phyloP scores from a whole-genome alignment of 1,284 basidiomycete species.

The Sporisorium graminicola region DNA sequence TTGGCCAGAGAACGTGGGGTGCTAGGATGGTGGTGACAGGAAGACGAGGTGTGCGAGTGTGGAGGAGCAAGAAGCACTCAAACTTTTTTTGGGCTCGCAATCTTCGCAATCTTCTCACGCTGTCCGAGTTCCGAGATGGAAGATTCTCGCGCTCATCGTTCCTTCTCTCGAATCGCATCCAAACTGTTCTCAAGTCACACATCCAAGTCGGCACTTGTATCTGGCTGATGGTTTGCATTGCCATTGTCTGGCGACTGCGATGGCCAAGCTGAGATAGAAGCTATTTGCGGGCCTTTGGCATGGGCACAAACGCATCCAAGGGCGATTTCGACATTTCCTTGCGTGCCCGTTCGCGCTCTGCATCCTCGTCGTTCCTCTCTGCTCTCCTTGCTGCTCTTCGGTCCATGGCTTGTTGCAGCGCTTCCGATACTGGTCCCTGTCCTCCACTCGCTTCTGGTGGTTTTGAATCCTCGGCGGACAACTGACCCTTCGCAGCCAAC shows the following conservation, averaged over 20 bases:
- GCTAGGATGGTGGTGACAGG: background rate
- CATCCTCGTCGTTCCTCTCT: conserved; percentile 12
- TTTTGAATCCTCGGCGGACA: background rate
- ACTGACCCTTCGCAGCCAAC: conserved; percentile 34
- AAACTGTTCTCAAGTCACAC: background rate
- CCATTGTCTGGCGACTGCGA: too few relatives aligned
- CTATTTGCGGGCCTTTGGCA: conserved; percentile 26
- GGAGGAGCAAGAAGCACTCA: background rate
- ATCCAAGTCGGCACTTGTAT: background rate
- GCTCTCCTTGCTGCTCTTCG: conserved; percentile 32
- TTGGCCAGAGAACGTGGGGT: background rate
- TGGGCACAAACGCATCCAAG: conserved; percentile 49
- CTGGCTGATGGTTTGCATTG: background rate
- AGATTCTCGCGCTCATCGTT: background rate
- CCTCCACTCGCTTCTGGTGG: background rate
- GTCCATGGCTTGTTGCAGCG: conserved; percentile 34
- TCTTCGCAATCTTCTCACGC: too few relatives aligned
- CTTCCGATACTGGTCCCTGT: background rate
- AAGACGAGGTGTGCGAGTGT: too few relatives aligned
- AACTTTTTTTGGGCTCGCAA: background rate
- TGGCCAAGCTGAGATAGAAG: background rate
- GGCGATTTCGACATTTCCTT: conserved; percentile 50
- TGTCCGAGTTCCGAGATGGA: background rate
- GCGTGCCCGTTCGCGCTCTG: conserved; percentile 29
- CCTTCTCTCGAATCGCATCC: background rate